Evolutionary conservation across 75 land plant species (phyloP), one percentile per base, ranked within the genome.

Genomic region (Pinus albicaulis): DNA sequence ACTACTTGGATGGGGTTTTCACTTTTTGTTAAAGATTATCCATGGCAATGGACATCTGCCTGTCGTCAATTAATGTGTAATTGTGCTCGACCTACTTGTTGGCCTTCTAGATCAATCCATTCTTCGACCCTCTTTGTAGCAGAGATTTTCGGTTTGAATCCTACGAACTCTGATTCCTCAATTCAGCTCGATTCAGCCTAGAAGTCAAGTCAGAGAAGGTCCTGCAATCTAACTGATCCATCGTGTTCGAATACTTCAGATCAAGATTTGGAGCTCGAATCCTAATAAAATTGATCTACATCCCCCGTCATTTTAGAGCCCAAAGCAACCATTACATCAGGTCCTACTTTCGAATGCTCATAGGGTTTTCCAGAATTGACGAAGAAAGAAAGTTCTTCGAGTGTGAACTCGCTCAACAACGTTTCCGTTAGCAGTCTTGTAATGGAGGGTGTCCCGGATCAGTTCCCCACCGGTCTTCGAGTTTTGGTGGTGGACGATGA

Each of bases 401-500:
- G 6, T 11, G 23, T 10, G 7, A 38, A 68, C 71, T 19, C 15
- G 68, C 38, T 64, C 17, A 64, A 64, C 68, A 19, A 38, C 17
- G 28, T 64, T 36, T 31, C 68, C 7, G 48, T 0, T 0, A 36
- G 71, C 23, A 38, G 10, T 41, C 48, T 20, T 59, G 60, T n/a
- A 19, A 72, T 72, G 74, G 80, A 73, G 26, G 53, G 63, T 0
- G 77, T 66, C 57, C 26, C 74, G 11, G 81, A 81, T 83, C 80
- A 79, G 81, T 92, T 92, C 59, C 95, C 95, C 15, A 91, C 77
- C 13, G 92, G 95, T 4, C 48, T 92, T 38, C 76, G 89, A 71
- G 93, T 92, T 69, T 84, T 92, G 14, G 93, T 90, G 8, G 95
- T 92, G 52, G 95, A 92, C 76, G 95, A 92, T 74, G 95, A 92